These are phyloP conservation scores for Vigna radiata DNA, from an alignment of 306 rosid species.

Conservation along the genomic window DNA sequence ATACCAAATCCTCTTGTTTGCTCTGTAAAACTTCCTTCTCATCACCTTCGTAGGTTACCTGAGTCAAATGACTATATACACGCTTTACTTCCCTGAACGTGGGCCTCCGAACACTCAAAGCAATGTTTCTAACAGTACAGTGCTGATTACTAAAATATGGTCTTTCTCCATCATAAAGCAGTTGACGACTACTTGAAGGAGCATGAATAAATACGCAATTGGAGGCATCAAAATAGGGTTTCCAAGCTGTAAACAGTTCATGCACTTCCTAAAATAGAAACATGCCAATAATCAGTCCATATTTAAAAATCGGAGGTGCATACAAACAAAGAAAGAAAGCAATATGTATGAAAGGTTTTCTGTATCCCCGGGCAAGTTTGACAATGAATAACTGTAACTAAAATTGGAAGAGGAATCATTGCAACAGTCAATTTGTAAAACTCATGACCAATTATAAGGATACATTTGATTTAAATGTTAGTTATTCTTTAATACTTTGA, in stretches of 20 bases:
- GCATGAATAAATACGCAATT: slow-evolving; percentile 72
- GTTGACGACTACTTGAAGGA: slow-evolving; percentile 87
- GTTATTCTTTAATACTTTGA: background rate
- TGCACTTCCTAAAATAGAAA: slow-evolving; percentile 80
- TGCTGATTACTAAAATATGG: slow-evolving; percentile 66
- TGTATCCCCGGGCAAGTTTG: background rate
- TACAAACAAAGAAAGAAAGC: slow-evolving; percentile 15
- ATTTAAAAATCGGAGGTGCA: slow-evolving; percentile 2
- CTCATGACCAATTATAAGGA: slow-evolving; percentile 18
- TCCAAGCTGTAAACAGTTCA: slow-evolving; percentile 86
- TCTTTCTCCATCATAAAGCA: slow-evolving; percentile 76
- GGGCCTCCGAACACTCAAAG: slow-evolving; percentile 83
- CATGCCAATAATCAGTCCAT: slow-evolving; percentile 39
- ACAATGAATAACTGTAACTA: slow-evolving; percentile 1
- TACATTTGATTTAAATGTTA: slow-evolving; percentile 1
- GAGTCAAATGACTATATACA: slow-evolving; percentile 74
- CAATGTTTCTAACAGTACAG: slow-evolving; percentile 62
- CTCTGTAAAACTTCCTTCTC: slow-evolving; percentile 57
- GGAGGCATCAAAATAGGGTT: slow-evolving; percentile 81
- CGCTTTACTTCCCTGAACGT: slow-evolving; percentile 85
- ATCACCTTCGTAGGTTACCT: slow-evolving; percentile 62
- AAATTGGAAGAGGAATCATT: slow-evolving; percentile 31
- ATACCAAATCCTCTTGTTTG: slow-evolving; percentile 34
- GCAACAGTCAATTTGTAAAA: slow-evolving; percentile 18
- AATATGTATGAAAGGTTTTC: slow-evolving; percentile 21